Conservation (phyloP, 345 rosid species). For the Aquilaria yunnanensis region DNA sequence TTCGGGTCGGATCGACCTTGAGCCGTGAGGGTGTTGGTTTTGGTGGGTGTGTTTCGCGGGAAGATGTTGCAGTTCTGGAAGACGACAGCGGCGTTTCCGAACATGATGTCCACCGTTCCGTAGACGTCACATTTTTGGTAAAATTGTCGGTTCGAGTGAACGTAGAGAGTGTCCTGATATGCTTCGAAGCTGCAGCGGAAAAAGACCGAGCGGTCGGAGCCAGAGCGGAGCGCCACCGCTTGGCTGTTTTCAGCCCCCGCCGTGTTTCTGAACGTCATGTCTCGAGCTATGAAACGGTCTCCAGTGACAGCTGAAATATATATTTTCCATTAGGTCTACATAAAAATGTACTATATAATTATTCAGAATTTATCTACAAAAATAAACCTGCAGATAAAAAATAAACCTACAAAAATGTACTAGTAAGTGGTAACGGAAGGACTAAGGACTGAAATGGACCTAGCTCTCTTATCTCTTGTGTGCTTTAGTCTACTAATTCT, state of each 20-base stretch:
- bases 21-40: conserved; percentile 41
- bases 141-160: conserved; percentile 61
- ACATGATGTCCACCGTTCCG: conserved; percentile 58
- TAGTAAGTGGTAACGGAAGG: too few species aligned
- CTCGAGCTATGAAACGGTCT: conserved; percentile 50
- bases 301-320: conserved; percentile 50
- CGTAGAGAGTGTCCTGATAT: conserved; percentile 63
- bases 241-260: conserved; percentile 61
- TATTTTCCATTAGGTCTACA: too few species aligned
- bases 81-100: conserved; percentile 57
- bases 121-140: conserved; percentile 53
- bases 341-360: too few species aligned
- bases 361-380: too few species aligned
- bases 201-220: conserved; percentile 60
- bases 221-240: conserved; percentile 69
- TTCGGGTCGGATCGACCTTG: conserved; percentile 57
- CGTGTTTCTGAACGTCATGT: conserved; percentile 59
- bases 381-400: too few species aligned
- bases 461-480: too few species aligned
- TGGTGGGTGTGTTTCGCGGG: conserved; percentile 38
- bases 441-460: too few species aligned
- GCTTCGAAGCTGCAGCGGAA: conserved; percentile 57
- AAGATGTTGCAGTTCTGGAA: conserved; percentile 48
- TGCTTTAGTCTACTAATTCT: too few species aligned
- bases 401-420: too few species aligned